Evolutionary conservation across 2,329 filamentous ascomycete genomes (phyloP), one percentile per base, ranked within the genome.

Genomic region (Aspergillus pseudoterreus): DNA sequence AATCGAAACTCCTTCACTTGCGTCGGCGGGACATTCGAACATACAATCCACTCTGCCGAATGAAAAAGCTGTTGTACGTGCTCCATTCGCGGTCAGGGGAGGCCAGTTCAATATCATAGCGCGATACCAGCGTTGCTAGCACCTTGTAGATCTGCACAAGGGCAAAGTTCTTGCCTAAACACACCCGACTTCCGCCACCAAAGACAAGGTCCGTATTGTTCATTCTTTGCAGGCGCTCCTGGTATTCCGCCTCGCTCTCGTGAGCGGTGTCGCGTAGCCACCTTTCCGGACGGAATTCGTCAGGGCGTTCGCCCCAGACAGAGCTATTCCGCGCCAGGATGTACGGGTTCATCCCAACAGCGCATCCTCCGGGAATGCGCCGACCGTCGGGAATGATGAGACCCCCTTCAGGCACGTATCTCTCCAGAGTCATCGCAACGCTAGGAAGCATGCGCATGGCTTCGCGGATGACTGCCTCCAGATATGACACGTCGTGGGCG

Each of bases 61-160:
- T 81, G 58, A 84, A 83, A 83, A 83, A 22, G 3, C 79, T 81
- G 17, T 80, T 76, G 49, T 79, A 75, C n/a, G 79, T 78, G 53
- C 73, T 75, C 57, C 83, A 69, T 47, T 76, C 72, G 39, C 75
- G 71, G 9, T 72, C 71, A 0, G 78, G 78, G 51, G 78, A 70
- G n/a, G 76, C 73, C 22, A 83, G 69, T 62, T 78, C 70, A 55
- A 83, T 77, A 42, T 78, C 69, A 59, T 78, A 83, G 65, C 55
- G 17, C n/a, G 50, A 54, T 14, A 82, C 65, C 22, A 84, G 67
- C 33, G 79, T 75, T 4, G 80, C 79, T 33, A 82, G 66, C 33
- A 83, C 73, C 71, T 84, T 85, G 68, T 82, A 81, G 58, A 82
- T 81, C 65, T 83, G 80, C 24, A 82, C 66, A 38, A 82, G 66